Evolutionary conservation across 768 basidiomycete species (phyloP), one percentile per base, ranked within the genome.

Genomic region (Suillus tomentosus): DNA sequence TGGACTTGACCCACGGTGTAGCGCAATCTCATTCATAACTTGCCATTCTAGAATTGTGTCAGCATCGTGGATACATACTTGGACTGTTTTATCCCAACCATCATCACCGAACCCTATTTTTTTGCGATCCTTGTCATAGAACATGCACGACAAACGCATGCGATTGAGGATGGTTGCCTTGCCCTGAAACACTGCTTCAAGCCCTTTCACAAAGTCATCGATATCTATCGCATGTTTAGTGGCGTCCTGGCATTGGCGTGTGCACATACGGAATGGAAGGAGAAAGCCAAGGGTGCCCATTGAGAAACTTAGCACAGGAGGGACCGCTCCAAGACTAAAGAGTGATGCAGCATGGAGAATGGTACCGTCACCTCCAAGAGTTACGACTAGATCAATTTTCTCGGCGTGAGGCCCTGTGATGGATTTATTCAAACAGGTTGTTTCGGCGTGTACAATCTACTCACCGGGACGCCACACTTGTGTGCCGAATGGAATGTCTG

Each of bases 21-120:
- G 80, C 3, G 94, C 89, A 64, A 98, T 87, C 76, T 98, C 96
- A 72, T 98, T 98, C 94, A 98, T 96, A 43, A 96, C 96, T 75
- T 96, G 95, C 90, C 92, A 95, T 67, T 90, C 95, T 91, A 54
- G 43, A 61, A 27, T 66, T n/a, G 31, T 42, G 42, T 63, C 19
- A 63, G 71, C 22, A 9, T 24, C 24, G n/a, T 22, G 39, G 22
- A 22, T 42, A 8, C 43, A 45, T 17, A 24, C 13, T 31, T 43
- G 51, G 36, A 58, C 39, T 15, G 51, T 19, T 51, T 50, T 37
- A 43, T 61, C 47, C 75, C 80, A 45, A 90, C 90, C 88, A 70
- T 89, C 84, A 27, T 79, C 80, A 64, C 86, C 84, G 47, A 81
- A 79, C 36, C 81, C 82, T 65, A 89, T 87, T 67, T 84, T 84